Percentiles rank a stretch among this genome's conserved stretches.
phyloP scores from a whole-genome alignment of 2,329 filamentous ascomycete genomes.

The Claviceps cyperi region DNA sequence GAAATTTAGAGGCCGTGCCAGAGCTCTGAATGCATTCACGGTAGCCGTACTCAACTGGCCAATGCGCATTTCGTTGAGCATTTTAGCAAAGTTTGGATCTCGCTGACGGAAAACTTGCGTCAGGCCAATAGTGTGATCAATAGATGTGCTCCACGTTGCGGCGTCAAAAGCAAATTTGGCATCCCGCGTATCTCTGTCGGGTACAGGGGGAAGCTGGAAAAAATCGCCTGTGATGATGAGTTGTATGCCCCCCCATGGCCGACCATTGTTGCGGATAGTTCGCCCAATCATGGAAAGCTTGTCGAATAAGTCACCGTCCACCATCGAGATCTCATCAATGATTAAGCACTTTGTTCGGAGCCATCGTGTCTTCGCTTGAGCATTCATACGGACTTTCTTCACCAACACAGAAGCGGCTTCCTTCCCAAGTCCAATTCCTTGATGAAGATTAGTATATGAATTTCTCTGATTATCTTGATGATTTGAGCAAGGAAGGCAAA shows the following conservation, averaged over 20 bases:
- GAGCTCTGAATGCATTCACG: constrained; percentile 57
- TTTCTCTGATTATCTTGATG: background rate
- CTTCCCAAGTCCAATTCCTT: constrained; percentile 75
- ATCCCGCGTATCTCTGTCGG: constrained; percentile 52
- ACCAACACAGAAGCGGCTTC: constrained; percentile 67
- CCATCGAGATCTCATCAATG: constrained; percentile 96
- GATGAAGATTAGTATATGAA: background rate
- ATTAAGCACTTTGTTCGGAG: constrained; percentile 74
- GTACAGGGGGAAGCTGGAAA: constrained; percentile 91
- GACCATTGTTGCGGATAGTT: constrained; percentile 73
- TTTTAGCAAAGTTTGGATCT: constrained; percentile 73
- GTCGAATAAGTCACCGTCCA: constrained; percentile 92
- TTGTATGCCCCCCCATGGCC: constrained; percentile 91
- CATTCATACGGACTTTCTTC: constrained; percentile 80
- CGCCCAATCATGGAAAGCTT: constrained; percentile 84
- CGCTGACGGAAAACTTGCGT: constrained; percentile 95
- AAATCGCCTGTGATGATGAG: constrained; percentile 94
- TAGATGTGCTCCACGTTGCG: constrained; percentile 77
- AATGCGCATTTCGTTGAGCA: constrained; percentile 96
- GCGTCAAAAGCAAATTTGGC: constrained; percentile 91
- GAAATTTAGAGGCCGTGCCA: constrained; percentile 58
- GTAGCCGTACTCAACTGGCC: constrained; percentile 68
- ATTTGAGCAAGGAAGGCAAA: background rate
- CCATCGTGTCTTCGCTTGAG: constrained; percentile 82
- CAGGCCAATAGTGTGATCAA: constrained; percentile 88